Conservation (phyloP, 345 rosid genomes). For the Xanthoceras sorbifolium region DNA sequence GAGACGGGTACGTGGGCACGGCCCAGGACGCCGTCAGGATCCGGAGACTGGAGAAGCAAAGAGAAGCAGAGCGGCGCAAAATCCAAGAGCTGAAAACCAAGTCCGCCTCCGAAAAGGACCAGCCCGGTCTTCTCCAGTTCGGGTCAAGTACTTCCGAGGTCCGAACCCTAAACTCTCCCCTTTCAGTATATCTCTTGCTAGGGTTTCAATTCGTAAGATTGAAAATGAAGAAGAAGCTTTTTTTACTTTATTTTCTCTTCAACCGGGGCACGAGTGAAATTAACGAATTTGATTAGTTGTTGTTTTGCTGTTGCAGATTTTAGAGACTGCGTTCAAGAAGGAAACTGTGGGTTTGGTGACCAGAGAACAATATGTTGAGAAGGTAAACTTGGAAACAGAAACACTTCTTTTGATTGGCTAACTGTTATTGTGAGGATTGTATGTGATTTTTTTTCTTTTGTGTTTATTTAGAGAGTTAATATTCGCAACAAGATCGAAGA, state of each 20-base stretch:
- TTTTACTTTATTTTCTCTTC: too few relatives aligned
- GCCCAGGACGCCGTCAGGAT: slow-evolving; percentile 99
- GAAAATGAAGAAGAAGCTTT: too few relatives aligned
- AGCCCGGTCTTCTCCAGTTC: slow-evolving; percentile 96
- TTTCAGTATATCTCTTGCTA: not conserved
- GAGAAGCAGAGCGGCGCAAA: slow-evolving; percentile 96
- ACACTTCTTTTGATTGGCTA: not conserved
- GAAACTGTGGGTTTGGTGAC: slow-evolving; percentile 98
- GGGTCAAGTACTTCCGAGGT: slow-evolving; percentile 98
- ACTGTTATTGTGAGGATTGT: not conserved
- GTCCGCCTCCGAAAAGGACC: slow-evolving; percentile 77
- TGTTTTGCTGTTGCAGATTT: slow-evolving; percentile 49
- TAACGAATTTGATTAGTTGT: too few relatives aligned
- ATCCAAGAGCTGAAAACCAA: slow-evolving; percentile 92
- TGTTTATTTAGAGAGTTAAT: slow-evolving; percentile 71
- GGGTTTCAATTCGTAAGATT: not conserved
- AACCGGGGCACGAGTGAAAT: too few relatives aligned
- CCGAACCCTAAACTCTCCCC: not conserved
- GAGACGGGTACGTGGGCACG: slow-evolving; percentile 98
- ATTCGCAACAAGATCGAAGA: slow-evolving; percentile 91
- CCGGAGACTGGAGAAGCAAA: slow-evolving; percentile 95
- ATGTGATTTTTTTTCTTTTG: not conserved
- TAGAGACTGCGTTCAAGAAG: slow-evolving; percentile 97
- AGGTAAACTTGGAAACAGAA: slow-evolving; percentile 46
- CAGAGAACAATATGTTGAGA: slow-evolving; percentile 96